These are phyloP conservation scores for Cercospora zeina DNA, from an alignment of 2,329 filamentous ascomycete species.

Conservation along the genomic window DNA sequence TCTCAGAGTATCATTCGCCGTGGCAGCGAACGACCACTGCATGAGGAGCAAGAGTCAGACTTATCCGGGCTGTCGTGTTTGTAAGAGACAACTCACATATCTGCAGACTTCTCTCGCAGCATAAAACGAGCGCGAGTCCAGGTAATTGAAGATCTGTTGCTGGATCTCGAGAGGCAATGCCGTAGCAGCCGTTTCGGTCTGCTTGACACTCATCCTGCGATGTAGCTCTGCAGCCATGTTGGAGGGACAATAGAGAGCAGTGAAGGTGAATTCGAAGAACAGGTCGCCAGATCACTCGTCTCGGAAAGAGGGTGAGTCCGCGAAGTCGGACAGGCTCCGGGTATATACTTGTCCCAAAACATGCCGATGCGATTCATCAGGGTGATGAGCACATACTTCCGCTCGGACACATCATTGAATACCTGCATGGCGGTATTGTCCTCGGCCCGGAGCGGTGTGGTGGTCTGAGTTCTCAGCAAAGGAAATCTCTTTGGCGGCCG, in stretches of 20 bases:
- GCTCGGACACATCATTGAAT: constrained; percentile 1
- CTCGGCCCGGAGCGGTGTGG: constrained; percentile 6
- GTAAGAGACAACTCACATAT: constrained; percentile 16
- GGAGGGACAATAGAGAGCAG: background rate
- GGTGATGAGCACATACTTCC: constrained; percentile 12
- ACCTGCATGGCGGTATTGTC: constrained; percentile 10
- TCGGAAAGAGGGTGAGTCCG: background rate
- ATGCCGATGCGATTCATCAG: constrained; percentile 15
- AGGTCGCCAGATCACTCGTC: background rate
- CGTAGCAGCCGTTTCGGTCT: constrained; percentile 30
- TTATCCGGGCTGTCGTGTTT: background rate
- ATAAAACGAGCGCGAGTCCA: constrained; percentile 39
- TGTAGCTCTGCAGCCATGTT: constrained; percentile 22
- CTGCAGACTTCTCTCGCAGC: constrained; percentile 38
- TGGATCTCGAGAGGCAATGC: constrained; percentile 40
- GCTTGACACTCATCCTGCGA: constrained; percentile 24
- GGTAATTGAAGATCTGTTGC: constrained; percentile 39
- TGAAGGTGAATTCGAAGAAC: background rate
- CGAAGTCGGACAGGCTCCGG: constrained; percentile 4
- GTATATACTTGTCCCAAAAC: constrained; percentile 2
- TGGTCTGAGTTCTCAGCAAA: constrained; percentile 4
- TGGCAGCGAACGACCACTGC: constrained; percentile 38
- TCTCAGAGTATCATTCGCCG: constrained; percentile 35
- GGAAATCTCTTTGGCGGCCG: constrained; percentile 3
- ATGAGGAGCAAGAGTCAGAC: background rate